Percentiles rank a stretch among this genome's conserved stretches.
Conservation (phyloP, 2,329 filamentous ascomycete species). For the Aureobasidium lini region DNA sequence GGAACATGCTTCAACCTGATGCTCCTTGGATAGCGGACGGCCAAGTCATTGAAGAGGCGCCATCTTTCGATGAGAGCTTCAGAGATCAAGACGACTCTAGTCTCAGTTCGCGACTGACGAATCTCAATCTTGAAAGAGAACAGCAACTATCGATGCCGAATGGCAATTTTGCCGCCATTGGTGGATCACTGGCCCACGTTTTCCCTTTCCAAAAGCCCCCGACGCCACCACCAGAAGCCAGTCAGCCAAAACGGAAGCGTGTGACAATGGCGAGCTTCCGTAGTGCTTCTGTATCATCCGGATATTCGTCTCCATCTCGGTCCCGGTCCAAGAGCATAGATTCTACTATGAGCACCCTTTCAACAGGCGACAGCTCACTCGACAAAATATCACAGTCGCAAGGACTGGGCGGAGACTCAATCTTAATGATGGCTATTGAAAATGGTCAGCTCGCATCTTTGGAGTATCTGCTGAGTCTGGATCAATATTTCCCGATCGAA, state of each 20-base stretch:
- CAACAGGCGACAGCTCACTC: slow-evolving; percentile 65
- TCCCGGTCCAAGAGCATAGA: slow-evolving; percentile 73
- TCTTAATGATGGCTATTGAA: slow-evolving; percentile 53
- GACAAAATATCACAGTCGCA: slow-evolving; percentile 68
- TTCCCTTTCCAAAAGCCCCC: slow-evolving; percentile 75
- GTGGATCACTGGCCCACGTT: slow-evolving; percentile 63
- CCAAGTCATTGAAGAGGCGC: slow-evolving; percentile 13
- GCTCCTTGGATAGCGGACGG: slow-evolving; percentile 3
- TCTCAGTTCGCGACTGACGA: not conserved
- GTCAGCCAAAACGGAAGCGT: slow-evolving; percentile 54
- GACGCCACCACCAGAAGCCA: slow-evolving; percentile 37
- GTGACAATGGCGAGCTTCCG: slow-evolving; percentile 72
- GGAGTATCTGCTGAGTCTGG: slow-evolving; percentile 68
- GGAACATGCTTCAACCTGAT: slow-evolving; percentile 67
- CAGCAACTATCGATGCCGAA: not conserved
- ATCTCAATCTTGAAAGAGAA: slow-evolving; percentile 8
- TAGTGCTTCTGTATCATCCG: slow-evolving; percentile 81
- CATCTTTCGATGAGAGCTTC: not conserved
- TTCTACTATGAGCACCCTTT: slow-evolving; percentile 52
- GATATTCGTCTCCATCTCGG: slow-evolving; percentile 60
- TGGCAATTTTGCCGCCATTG: slow-evolving; percentile 26
- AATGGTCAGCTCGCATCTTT: slow-evolving; percentile 63
- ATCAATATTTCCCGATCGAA: slow-evolving; percentile 64
- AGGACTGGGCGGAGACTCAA: slow-evolving; percentile 65
- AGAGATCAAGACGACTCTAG: not conserved